These are phyloP conservation scores for Starmera caribaea DNA, from an alignment of 805 yeast genomes.

Conservation along the genomic window DNA sequence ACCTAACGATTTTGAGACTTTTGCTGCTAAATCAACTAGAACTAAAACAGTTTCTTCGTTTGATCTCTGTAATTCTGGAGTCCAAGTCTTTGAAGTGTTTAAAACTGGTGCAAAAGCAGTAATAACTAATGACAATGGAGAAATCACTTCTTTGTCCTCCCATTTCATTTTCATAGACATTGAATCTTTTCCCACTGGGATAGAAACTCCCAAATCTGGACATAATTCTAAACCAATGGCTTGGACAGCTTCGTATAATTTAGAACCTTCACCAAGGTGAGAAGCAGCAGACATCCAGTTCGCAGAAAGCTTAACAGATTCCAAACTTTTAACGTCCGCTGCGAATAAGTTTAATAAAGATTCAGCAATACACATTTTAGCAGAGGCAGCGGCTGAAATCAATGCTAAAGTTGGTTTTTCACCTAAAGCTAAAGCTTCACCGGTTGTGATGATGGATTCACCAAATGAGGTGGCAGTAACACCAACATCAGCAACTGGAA, in stretches of 20 bases:
- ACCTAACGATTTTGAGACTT: constrained; percentile 54
- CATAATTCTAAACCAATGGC: constrained; percentile 93
- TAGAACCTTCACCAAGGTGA: constrained; percentile 91
- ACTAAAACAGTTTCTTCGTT: constrained; percentile 54
- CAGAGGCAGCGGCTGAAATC: constrained; percentile 82
- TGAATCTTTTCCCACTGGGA: constrained; percentile 98
- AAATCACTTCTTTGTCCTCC: constrained; percentile 85
- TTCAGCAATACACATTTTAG: constrained; percentile 94
- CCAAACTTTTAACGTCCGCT: constrained; percentile 72
- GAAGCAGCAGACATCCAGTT: constrained; percentile 99
- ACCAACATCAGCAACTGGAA: constrained; percentile 97
- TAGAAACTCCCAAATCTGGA: constrained; percentile 82
- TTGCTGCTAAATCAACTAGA: constrained; percentile 67
- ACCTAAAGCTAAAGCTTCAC: constrained; percentile 97
- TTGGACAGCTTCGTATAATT: constrained; percentile 91
- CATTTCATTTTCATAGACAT: constrained; percentile 99
- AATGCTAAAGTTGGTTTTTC: constrained; percentile 90
- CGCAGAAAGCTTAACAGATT: constrained; percentile 79
- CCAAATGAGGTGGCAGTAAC: constrained; percentile 90
- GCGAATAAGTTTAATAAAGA: constrained; percentile 81
- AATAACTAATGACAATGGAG: constrained; percentile 86
- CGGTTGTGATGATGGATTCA: constrained; percentile 58
- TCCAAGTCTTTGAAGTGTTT: constrained; percentile 88
- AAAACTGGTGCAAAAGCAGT: constrained; percentile 88
- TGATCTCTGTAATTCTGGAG: constrained; percentile 61